A percentile compares a stretch with the other conserved stretches of the same genome.
Conservation (phyloP, 257 asterid genomes). For the Solanum lignicaule region DNA sequence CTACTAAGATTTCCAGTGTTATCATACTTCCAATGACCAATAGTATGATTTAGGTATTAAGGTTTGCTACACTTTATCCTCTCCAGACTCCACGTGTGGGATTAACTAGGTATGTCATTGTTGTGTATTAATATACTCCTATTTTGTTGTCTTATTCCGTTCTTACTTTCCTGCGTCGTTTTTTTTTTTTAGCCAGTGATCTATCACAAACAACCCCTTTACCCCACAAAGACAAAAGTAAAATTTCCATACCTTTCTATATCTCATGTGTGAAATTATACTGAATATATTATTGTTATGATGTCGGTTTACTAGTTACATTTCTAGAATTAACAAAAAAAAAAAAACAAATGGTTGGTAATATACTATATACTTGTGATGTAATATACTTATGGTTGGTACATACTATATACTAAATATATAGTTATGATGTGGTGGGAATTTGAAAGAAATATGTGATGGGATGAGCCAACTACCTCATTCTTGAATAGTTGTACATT, state of each 20-base stretch:
- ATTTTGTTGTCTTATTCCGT: neutral
- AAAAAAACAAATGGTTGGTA: neutral
- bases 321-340: neutral
- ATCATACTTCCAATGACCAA: neutral
- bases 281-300: neutral
- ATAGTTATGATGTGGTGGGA: neutral
- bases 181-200: neutral
- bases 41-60: neutral
- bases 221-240: too few relatives aligned
- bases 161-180: neutral
- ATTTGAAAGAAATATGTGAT: neutral
- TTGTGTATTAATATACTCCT: neutral
- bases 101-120: too few relatives aligned
- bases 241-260: neutral
- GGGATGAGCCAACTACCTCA: neutral
- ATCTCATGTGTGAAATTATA: neutral
- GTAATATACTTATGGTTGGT: neutral
- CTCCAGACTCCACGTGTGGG: neutral
- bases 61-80: neutral
- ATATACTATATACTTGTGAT: neutral
- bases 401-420: neutral
- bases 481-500: neutral
- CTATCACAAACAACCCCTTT: neutral
- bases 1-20: neutral
- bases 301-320: neutral